These are phyloP conservation scores for Vitellaria paradoxa DNA, from an alignment of 179 eudicot species.

Conservation along the genomic window DNA sequence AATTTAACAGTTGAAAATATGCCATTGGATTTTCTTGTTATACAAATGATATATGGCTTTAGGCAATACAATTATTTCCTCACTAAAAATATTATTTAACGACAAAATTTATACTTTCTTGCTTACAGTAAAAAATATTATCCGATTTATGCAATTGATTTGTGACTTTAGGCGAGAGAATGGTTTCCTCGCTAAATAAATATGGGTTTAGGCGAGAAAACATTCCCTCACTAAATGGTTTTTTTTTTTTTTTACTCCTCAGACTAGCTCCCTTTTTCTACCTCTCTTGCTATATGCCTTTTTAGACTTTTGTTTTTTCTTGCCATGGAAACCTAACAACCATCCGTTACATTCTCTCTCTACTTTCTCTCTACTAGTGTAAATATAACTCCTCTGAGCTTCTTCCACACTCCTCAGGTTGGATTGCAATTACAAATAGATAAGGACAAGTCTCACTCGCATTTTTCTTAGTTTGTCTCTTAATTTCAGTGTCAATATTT, in stretches of 20 bases:
- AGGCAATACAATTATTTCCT: no score
- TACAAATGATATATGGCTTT: no score
- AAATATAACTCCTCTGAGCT: conserved; percentile 8
- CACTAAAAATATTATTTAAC: no score
- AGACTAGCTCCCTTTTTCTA: not conserved
- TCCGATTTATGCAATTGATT: no score
- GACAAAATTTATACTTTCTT: no score
- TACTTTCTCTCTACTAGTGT: not conserved
- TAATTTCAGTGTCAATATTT: conserved; percentile 1
- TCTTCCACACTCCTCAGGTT: not conserved
- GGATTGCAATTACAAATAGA: not conserved
- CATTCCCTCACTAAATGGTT: no score
- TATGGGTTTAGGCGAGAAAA: no score
- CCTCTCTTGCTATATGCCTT: conserved; percentile 1
- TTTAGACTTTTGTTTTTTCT: not conserved
- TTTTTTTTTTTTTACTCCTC: not conserved
- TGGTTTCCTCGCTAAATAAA: not conserved
- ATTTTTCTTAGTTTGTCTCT: not conserved
- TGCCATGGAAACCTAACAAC: conserved; percentile 4
- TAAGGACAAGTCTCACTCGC: conserved; percentile 6
- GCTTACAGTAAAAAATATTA: no score
- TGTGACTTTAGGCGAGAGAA: no score
- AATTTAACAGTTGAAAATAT: no score
- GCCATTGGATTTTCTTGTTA: no score
- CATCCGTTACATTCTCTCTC: conserved; percentile 3